Conservation (phyloP, 2,329 filamentous ascomycete species). For the Trichoderma afroharzianum region DNA sequence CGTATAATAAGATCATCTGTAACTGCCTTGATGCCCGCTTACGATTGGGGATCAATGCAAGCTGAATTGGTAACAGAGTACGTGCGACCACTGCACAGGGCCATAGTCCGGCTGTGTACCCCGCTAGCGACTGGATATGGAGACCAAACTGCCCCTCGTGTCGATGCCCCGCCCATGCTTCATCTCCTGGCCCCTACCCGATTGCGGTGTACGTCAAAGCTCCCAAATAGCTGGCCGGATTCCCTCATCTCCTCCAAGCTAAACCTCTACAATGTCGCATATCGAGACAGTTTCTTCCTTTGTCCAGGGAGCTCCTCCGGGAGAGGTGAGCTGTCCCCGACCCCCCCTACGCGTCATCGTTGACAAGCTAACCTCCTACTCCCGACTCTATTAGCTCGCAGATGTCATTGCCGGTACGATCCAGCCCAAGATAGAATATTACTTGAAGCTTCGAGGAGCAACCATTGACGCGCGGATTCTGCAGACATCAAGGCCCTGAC, state of each 20-base stretch:
- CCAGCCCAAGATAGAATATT: neutral
- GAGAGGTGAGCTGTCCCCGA: conserved; percentile 62
- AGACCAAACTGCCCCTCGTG: conserved; percentile 9
- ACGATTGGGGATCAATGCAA: neutral
- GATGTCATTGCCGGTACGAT: conserved; percentile 79
- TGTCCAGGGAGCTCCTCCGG: conserved; percentile 88
- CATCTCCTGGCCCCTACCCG: neutral
- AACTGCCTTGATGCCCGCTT: neutral
- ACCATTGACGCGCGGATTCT: conserved; percentile 22
- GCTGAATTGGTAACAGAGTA: neutral
- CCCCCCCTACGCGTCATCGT: conserved; percentile 19
- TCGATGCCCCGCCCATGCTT: conserved; percentile 12
- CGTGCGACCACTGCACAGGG: neutral
- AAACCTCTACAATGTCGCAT: conserved; percentile 32
- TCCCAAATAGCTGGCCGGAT: neutral
- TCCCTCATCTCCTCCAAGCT: neutral
- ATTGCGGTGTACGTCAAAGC: conserved; percentile 16
- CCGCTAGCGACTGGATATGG: conserved; percentile 2
- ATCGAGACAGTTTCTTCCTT: conserved; percentile 67
- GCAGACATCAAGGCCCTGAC: conserved; percentile 88
- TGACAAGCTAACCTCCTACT: conserved; percentile 28
- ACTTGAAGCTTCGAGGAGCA: neutral
- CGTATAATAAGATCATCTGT: neutral
- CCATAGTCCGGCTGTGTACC: neutral
- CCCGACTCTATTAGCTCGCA: conserved; percentile 57